phyloP scores from a whole-genome alignment of 495 filamentous ascomycete species.

The Elaphomyces granulatus region DNA sequence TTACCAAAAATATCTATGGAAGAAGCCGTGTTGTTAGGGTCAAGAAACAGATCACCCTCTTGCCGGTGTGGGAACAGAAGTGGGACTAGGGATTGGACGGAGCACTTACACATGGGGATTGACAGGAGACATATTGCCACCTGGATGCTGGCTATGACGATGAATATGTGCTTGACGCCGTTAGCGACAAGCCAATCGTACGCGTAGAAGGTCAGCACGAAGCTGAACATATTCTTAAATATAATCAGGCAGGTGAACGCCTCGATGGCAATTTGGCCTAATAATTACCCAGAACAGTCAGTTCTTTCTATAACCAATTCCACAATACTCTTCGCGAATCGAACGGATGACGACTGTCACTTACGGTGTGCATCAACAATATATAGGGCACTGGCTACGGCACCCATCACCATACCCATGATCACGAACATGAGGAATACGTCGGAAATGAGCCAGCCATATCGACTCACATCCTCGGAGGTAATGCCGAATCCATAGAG shows the following conservation, averaged over 20 bases:
- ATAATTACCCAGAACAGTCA: constrained; percentile 3
- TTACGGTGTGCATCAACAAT: constrained; percentile 86
- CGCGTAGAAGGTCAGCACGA: constrained; percentile 66
- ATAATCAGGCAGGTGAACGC: constrained; percentile 81
- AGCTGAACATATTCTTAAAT: constrained; percentile 90
- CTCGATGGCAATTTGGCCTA: constrained; percentile 74
- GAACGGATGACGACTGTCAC: too few species aligned
- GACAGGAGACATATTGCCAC: constrained; percentile 55
- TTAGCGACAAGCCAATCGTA: constrained; percentile 59
- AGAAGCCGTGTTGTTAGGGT: background rate
- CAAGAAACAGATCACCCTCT: background rate
- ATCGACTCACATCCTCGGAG: constrained; percentile 38
- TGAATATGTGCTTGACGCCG: constrained; percentile 50
- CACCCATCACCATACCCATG: constrained; percentile 81
- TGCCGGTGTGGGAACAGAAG: background rate
- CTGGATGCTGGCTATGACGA: constrained; percentile 60
- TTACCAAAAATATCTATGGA: constrained; percentile 66
- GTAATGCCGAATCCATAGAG: constrained; percentile 75
- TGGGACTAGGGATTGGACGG: constrained; percentile 1
- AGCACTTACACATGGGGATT: constrained; percentile 63
- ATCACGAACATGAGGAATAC: constrained; percentile 68
- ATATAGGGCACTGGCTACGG: constrained; percentile 74
- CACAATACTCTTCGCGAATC: constrained; percentile 7
- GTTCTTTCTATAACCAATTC: background rate
- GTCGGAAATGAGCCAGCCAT: constrained; percentile 57